Conservation (phyloP, 73 alveolate species). For the Uronychia binucleata region DNA sequence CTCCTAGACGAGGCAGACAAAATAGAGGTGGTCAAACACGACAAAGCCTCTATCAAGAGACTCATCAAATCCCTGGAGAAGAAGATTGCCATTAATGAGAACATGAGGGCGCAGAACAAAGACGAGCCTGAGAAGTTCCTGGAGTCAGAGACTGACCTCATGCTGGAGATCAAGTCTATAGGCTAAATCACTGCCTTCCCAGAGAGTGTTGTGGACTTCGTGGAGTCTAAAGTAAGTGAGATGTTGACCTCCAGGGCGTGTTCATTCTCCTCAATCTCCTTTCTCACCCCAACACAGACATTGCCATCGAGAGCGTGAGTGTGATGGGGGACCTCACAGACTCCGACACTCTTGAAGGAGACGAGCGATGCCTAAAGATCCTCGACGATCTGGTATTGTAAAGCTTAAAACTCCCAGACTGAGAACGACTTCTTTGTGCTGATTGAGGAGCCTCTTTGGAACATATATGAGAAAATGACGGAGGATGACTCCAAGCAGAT, state of each 20-base stretch:
- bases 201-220: neutral
- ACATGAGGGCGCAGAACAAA: neutral
- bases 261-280: neutral
- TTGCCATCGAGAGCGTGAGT: neutral
- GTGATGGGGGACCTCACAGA: neutral
- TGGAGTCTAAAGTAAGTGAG: neutral
- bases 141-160: neutral
- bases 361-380: neutral
- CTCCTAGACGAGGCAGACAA: neutral
- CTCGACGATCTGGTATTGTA: neutral
- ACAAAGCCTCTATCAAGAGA: neutral
- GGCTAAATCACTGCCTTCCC: neutral
- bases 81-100: neutral
- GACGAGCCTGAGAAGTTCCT: neutral
- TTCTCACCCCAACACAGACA: neutral
- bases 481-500: neutral
- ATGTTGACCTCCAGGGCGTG: neutral
- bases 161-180: neutral
- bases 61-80: neutral
- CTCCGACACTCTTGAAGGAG: neutral
- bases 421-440: neutral
- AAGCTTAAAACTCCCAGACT: neutral
- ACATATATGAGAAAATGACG: neutral
- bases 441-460: neutral
- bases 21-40: neutral